Base-by-base conservation (phyloP, 805 yeast species). In the Metschnikowia henanensis region DNA sequence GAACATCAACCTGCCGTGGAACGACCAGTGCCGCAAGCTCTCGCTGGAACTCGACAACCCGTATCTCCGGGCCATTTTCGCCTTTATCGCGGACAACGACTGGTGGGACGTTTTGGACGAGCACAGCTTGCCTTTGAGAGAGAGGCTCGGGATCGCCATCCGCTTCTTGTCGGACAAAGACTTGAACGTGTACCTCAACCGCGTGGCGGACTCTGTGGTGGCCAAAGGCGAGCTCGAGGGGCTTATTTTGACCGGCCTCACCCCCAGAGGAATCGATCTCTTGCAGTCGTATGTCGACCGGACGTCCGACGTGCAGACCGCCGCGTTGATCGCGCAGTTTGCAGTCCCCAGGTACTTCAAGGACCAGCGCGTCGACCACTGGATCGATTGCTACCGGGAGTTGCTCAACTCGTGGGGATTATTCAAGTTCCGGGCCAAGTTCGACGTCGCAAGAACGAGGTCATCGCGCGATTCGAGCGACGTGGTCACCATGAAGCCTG, bases 81-180 rank as follows among this genome's bases (percentile, higher is more conserved):
- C 97, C 0, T 92, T 83, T 55, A 84, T 92, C 41, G 90, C 97
- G 0, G 97, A 92, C 58, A 86, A 88, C 35, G 94, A 91, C 51
- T 92, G 98, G 97, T 84, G 92, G 83, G 97, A 89, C 57, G 96
- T 92, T 1, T 70, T 92, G 40, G 96, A 89, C 59, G 97, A 92
- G 57, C 81, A 84, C 16, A 84, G 96, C 1, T 72, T 92, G 32
- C 96, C 99, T 0, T 68, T 92, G 31, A 73, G 92, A 41, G 99
- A 92, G 58, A 71, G 96, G 51, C 65, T 92, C 10, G 97, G 97
- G 1, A 92, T 92, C 21, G 97, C 98, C 0, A 69, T 92, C 19
- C 72, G 97, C 37, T 92, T 87, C 55, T 67, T 92, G 26, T 80
- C 91, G 1, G 97, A 90, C 59, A 74, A 79, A 35, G 96, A 87